Evolutionary conservation across 163 green algal species (phyloP).

Genomic region (Chlamydomonas reinhardtii): DNA sequence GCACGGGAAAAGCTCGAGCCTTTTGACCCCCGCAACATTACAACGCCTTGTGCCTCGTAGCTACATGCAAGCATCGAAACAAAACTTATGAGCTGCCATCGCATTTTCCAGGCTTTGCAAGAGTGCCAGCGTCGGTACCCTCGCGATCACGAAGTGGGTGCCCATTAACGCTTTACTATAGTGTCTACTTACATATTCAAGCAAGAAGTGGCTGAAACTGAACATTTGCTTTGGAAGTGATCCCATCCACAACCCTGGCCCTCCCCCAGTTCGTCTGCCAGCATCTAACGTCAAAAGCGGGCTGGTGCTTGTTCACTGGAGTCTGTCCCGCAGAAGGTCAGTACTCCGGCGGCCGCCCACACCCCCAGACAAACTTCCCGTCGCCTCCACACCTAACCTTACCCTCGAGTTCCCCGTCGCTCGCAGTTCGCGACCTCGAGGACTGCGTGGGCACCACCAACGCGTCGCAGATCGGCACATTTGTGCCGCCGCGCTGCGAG

Average conservation of each 20-base stretch:
- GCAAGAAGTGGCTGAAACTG: too few species aligned
- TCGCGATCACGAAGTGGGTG: slow-evolving; percentile 48
- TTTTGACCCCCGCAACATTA: too few species aligned
- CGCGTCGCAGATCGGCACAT: slow-evolving; percentile 35
- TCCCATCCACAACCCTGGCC: too few species aligned
- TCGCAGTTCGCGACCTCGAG: slow-evolving; percentile 58
- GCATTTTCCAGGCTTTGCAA: slow-evolving; percentile 46
- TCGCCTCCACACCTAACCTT: too few species aligned
- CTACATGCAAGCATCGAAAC: too few species aligned
- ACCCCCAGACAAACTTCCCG: too few species aligned
- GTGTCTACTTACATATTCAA: too few species aligned
- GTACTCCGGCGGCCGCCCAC: not conserved
- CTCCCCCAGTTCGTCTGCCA: slow-evolving; percentile 48
- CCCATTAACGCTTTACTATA: too few species aligned
- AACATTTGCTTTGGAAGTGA: too few species aligned
- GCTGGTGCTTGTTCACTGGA: slow-evolving; percentile 61
- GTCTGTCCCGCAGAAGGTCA: slow-evolving; percentile 63
- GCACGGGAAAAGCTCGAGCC: too few species aligned
- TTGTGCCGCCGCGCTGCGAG: slow-evolving; percentile 58
- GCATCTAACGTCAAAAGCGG: slow-evolving; percentile 50
- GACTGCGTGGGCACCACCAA: slow-evolving; percentile 64
- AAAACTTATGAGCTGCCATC: not conserved
- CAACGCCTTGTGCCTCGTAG: too few species aligned
- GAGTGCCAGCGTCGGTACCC: slow-evolving; percentile 59
- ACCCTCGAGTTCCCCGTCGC: not conserved